phyloP scores from a whole-genome alignment of 768 basidiomycete species.

The Neoboletus magnificus region DNA sequence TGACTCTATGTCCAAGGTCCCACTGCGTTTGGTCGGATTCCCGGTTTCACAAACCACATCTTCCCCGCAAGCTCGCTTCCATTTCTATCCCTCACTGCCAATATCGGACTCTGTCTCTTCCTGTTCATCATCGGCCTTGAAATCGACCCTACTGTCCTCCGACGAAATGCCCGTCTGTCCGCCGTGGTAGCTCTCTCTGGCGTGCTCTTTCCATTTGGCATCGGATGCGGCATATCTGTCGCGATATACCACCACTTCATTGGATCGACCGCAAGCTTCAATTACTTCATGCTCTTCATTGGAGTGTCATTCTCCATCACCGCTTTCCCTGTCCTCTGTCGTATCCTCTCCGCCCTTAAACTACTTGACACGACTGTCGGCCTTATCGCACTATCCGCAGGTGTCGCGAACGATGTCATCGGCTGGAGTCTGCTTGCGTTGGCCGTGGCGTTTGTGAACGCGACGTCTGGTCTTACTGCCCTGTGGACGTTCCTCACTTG shows the following conservation, averaged over 20 bases:
- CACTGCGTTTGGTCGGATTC: constrained; percentile 75
- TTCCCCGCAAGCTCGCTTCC: constrained; percentile 72
- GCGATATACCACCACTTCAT: constrained; percentile 78
- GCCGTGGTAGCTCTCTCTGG: constrained; percentile 72
- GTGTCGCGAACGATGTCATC: constrained; percentile 86
- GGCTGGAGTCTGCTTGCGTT: constrained; percentile 90
- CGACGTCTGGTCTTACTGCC: constrained; percentile 76
- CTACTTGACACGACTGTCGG: constrained; percentile 91
- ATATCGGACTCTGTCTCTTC: constrained; percentile 84
- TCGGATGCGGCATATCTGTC: constrained; percentile 74
- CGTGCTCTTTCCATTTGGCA: constrained; percentile 80
- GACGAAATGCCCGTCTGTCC: constrained; percentile 67
- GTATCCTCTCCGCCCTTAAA: constrained; percentile 86
- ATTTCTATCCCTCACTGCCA: constrained; percentile 83
- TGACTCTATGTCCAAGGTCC: constrained; percentile 26
- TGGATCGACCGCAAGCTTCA: constrained; percentile 55
- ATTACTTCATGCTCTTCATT: constrained; percentile 92
- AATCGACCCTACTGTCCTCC: constrained; percentile 79
- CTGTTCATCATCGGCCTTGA: constrained; percentile 93
- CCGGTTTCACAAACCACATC: constrained; percentile 81
- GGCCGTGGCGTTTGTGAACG: constrained; percentile 89
- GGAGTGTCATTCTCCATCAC: constrained; percentile 90
- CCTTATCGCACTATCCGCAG: constrained; percentile 87
- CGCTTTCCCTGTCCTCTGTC: constrained; percentile 85
- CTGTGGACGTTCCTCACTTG: constrained; percentile 81